phyloP scores from a whole-genome alignment of 1,284 basidiomycete genomes.

The Trichosporon asahii region DNA sequence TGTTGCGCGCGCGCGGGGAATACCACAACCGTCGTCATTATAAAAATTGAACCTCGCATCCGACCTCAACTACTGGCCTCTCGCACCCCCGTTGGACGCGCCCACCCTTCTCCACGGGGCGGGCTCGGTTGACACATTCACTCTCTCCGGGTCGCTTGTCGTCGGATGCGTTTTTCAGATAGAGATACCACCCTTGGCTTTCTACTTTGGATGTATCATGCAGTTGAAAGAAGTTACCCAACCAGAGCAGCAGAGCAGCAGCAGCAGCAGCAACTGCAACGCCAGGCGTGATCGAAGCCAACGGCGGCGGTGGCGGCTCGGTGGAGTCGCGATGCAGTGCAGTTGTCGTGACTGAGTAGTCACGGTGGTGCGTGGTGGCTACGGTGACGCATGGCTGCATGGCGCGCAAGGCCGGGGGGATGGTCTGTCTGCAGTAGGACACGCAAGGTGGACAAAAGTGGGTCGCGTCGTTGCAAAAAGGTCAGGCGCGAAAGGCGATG shows the following conservation, averaged over 20 bases:
- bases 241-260: not conserved
- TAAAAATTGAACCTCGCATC: slow-evolving; percentile 7
- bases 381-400: not conserved
- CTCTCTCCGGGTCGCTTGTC: not conserved
- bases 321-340: not conserved
- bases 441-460: not conserved
- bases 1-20: not conserved
- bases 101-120: not conserved
- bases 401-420: too few relatives aligned
- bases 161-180: slow-evolving; percentile 7
- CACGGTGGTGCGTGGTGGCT: not conserved
- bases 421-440: not conserved
- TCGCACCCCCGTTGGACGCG: not conserved
- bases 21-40: slow-evolving; percentile 3
- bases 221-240: slow-evolving; percentile 5
- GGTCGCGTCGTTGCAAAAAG: not conserved
- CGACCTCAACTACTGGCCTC: not conserved
- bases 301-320: too few relatives aligned
- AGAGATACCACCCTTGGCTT: slow-evolving; percentile 8
- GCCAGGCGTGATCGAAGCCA: not conserved
- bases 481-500: not conserved
- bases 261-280: not conserved
- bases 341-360: not conserved
- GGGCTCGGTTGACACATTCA: not conserved
- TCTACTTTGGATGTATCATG: slow-evolving; percentile 8